phyloP scores from a whole-genome alignment of 371 early-diverging fungal species.

The Apophysomyces variabilis region DNA sequence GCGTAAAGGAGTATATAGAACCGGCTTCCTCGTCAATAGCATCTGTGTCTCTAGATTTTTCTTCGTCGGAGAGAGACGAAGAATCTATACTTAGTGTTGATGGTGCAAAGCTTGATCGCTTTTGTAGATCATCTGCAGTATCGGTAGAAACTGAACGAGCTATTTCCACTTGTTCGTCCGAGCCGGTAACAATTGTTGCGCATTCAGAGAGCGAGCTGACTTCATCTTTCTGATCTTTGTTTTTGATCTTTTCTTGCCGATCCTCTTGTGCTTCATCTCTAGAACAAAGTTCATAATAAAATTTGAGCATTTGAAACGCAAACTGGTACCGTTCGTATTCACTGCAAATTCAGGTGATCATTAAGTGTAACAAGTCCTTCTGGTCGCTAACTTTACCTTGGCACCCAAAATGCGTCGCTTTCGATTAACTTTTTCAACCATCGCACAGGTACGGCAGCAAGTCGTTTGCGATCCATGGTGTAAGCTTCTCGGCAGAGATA shows the following conservation, averaged over 20 bases:
- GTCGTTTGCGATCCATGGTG: slow-evolving; percentile 29
- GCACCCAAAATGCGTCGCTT: slow-evolving; percentile 70
- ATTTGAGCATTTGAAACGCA: slow-evolving; percentile 46
- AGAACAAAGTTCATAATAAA: slow-evolving; percentile 15
- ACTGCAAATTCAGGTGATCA: slow-evolving; percentile 15
- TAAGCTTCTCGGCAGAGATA: slow-evolving; percentile 67
- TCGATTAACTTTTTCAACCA: slow-evolving; percentile 65
- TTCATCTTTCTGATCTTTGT: slow-evolving; percentile 17
- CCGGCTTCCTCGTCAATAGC: slow-evolving; percentile 8
- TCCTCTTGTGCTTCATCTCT: slow-evolving; percentile 2
- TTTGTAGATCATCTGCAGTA: slow-evolving; percentile 12
- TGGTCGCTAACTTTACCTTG: slow-evolving; percentile 34
- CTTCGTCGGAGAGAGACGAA: not conserved
- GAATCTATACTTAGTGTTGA: slow-evolving; percentile 7
- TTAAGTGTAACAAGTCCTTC: not conserved
- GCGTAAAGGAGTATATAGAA: not conserved
- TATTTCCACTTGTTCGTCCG: not conserved
- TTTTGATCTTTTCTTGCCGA: not conserved
- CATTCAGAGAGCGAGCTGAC: not conserved
- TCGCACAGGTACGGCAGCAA: slow-evolving; percentile 49
- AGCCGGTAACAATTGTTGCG: not conserved
- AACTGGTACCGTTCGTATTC: slow-evolving; percentile 66
- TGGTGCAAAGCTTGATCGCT: slow-evolving; percentile 21
- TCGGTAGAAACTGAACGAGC: not conserved
- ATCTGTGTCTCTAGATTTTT: not conserved